A percentile compares a stretch with the other conserved stretches of the same genome.
Evolutionary conservation across 495 filamentous ascomycete species (phyloP).

Genomic region (Penicillium pulvis): DNA sequence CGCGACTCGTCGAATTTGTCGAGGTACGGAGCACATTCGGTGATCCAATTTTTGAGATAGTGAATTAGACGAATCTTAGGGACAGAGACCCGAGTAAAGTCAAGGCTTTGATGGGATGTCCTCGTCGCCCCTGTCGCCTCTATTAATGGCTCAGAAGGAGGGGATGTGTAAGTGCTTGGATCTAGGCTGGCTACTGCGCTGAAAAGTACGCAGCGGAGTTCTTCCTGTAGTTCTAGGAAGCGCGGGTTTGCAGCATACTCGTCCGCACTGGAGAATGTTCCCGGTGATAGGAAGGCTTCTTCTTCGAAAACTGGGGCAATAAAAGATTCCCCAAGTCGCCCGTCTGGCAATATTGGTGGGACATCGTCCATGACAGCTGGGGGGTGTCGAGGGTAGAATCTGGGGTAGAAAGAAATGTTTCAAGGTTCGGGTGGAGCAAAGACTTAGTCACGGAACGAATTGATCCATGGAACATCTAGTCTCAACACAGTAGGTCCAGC

Average conservation of each 20-base stretch:
- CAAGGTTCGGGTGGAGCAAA: slow-evolving; percentile 16
- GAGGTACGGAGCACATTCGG: slow-evolving; percentile 35
- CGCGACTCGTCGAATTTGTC: slow-evolving; percentile 45
- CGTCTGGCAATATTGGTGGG: slow-evolving; percentile 14
- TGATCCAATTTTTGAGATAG: slow-evolving; percentile 35
- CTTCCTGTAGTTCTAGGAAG: slow-evolving; percentile 33
- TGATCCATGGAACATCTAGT: neutral
- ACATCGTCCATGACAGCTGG: slow-evolving; percentile 24
- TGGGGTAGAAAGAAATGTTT: slow-evolving; percentile 13
- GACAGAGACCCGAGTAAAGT: slow-evolving; percentile 30
- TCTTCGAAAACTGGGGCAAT: slow-evolving; percentile 27
- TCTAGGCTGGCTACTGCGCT: slow-evolving; percentile 31
- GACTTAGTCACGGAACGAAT: slow-evolving; percentile 22
- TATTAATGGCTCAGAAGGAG: slow-evolving; percentile 21
- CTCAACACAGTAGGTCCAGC: neutral
- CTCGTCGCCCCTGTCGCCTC: slow-evolving; percentile 8
- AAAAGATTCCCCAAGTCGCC: slow-evolving; percentile 19
- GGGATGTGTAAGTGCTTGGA: slow-evolving; percentile 24
- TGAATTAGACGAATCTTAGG: slow-evolving; percentile 30
- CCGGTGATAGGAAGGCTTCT: slow-evolving; percentile 30
- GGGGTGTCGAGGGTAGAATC: slow-evolving; percentile 1
- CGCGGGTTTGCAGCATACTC: slow-evolving; percentile 34
- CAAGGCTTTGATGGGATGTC: slow-evolving; percentile 22
- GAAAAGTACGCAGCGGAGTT: slow-evolving; percentile 31
- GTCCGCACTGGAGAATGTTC: slow-evolving; percentile 33